Evolutionary conservation across 805 yeast species (phyloP).

Genomic region (Nakazawaea holstii): DNA sequence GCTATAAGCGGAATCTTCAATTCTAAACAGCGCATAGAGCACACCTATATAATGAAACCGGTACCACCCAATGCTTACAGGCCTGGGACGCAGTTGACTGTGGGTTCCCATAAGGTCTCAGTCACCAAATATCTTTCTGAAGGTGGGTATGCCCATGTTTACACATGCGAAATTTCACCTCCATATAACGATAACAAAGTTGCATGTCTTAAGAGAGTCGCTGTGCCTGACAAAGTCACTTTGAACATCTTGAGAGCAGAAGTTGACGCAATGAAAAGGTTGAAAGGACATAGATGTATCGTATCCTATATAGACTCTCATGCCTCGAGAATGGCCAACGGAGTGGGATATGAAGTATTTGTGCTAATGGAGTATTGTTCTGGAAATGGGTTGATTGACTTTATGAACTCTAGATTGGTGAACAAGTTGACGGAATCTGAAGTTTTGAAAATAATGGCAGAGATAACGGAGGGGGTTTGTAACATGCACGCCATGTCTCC

Average conservation of each 20-base stretch:
- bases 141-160: constrained; percentile 95
- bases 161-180: constrained; percentile 68
- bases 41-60: constrained; percentile 25
- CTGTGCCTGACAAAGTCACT: constrained; percentile 85
- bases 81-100: constrained; percentile 75
- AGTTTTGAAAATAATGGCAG: constrained; percentile 61
- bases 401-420: constrained; percentile 68
- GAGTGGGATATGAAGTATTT: constrained; percentile 68
- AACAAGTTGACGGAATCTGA: constrained; percentile 65
- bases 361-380: constrained; percentile 78
- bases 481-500: constrained; percentile 72
- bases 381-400: constrained; percentile 70
- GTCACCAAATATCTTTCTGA: constrained; percentile 71
- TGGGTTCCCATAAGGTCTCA: constrained; percentile 74
- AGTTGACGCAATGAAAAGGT: constrained; percentile 93
- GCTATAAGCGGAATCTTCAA: not conserved
- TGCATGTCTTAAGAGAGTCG: constrained; percentile 92
- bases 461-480: constrained; percentile 67
- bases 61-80: constrained; percentile 60
- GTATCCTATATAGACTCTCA: constrained; percentile 94
- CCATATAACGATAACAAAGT: constrained; percentile 44
- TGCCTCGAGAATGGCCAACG: constrained; percentile 64
- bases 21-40: not conserved
- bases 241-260: constrained; percentile 84
- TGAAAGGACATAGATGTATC: constrained; percentile 71